Evolutionary conservation across 257 asterid genomes (phyloP), one percentile per base, ranked within the genome.

Genomic region (Nicotiana undulata): DNA sequence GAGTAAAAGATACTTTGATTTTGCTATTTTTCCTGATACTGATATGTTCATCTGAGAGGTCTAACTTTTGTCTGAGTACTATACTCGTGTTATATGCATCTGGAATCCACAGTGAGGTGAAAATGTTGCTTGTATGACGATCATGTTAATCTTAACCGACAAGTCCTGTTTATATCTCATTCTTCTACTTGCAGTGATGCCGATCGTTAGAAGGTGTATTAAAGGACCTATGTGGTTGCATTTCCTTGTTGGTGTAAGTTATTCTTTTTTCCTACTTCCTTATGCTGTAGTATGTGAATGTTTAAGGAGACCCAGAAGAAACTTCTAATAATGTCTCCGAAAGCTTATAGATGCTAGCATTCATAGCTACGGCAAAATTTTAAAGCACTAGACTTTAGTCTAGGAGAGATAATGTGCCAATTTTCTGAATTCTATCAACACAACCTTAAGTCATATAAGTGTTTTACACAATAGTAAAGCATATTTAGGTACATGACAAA

Each of bases 201-300:
- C 99, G 13, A 58, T 91, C 37, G 97, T 93, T 66, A 90, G 84
- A 85, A 92, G 85, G 85, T 80, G 92, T 92, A 84, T 93, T 81
- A 92, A 85, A 92, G 99, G 97, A 83, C 98, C 97, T 58, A 92
- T 95, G 92, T 92, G 95, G 98, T 51, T 93, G 83, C 99, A 95
- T 83, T 90, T 93, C 87, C 91, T 95, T 83, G 70, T 95, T 88
- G 97, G 97, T 51, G 98, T 95, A 89, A 91, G 97, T 87, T 52
- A 61, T 79, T 61, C 24, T 59, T 68, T 72, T 63, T 67, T 70
- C 63, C 44, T 77, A 18, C 55, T 72, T 65, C 79, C 29, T 70
- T 81, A 24, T 29, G 68, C 4, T 46, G 22, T 3, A 13, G 46
- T 34, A 72, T 74, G 16, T 59, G 51, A 74, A 7, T 34, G 78